Evolutionary conservation across 1,284 basidiomycete genomes (phyloP).

Genomic region (Tremellales sp.): DNA sequence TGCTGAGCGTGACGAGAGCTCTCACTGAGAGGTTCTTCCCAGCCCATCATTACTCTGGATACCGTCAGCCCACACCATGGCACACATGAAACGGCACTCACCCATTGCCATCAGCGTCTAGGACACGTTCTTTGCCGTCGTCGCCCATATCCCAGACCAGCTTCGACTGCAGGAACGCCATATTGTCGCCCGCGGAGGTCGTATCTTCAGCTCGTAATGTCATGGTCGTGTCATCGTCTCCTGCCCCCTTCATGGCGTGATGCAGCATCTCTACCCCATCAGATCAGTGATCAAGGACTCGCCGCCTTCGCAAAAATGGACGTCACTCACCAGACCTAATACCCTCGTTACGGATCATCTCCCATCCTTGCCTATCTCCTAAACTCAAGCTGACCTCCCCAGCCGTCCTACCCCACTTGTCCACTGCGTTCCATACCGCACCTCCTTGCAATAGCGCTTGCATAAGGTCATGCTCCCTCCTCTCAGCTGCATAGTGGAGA

Average conservation of each 20-base stretch:
- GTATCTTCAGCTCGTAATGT: conserved; percentile 53
- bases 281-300: background rate
- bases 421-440: conserved; percentile 88
- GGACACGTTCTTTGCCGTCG: conserved; percentile 64
- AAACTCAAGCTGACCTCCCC: conserved; percentile 82
- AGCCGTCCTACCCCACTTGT: conserved; percentile 72
- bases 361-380: conserved; percentile 71
- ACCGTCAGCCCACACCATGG: background rate
- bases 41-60: conserved; percentile 84
- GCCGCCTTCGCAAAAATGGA: background rate
- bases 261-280: conserved; percentile 51
- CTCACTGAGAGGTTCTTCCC: conserved; percentile 77
- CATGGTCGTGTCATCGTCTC: conserved; percentile 25
- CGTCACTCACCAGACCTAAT: conserved; percentile 67
- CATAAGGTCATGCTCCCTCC: conserved; percentile 61
- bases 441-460: conserved; percentile 70
- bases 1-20: conserved; percentile 10
- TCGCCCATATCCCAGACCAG: conserved; percentile 69
- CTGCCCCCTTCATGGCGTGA: conserved; percentile 28
- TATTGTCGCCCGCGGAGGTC: conserved; percentile 69
- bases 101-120: conserved; percentile 59
- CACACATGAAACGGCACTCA: conserved; percentile 55
- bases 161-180: conserved; percentile 67
- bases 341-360: conserved; percentile 75
- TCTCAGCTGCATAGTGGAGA: conserved; percentile 83